Evolutionary conservation across 164 flowering plant genomes (phyloP).

Genomic region (Vitis amurensis): DNA sequence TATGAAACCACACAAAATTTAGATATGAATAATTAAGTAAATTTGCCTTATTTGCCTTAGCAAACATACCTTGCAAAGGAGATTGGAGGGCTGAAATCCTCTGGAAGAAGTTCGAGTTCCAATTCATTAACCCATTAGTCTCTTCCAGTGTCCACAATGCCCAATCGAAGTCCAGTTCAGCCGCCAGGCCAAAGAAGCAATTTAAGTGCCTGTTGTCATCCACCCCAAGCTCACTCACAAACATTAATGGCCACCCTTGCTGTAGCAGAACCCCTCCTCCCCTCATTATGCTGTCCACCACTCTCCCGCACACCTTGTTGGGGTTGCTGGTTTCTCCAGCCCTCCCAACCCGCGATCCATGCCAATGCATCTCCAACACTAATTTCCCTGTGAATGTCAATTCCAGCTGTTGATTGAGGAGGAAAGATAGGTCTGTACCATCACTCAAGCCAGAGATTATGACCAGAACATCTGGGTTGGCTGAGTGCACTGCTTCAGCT

Average conservation of each 20-base stretch:
- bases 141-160: slow-evolving; percentile 78
- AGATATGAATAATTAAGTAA: no score
- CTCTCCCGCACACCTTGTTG: slow-evolving; percentile 58
- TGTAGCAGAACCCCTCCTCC: slow-evolving; percentile 17
- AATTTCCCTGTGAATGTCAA: slow-evolving; percentile 57
- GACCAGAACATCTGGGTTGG: slow-evolving; percentile 71
- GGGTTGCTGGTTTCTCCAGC: slow-evolving; percentile 59
- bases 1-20: no score
- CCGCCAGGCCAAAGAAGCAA: slow-evolving; percentile 70
- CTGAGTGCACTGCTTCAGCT: slow-evolving; percentile 85
- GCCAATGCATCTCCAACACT: slow-evolving; percentile 79
- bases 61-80: slow-evolving; percentile 58
- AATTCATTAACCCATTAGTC: slow-evolving; percentile 51
- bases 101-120: slow-evolving; percentile 48
- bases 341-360: slow-evolving; percentile 53
- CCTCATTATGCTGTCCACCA: slow-evolving; percentile 30
- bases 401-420: slow-evolving; percentile 35
- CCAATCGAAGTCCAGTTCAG: slow-evolving; percentile 80
- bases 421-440: slow-evolving; percentile 64
- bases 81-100: slow-evolving; percentile 55
- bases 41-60: no score
- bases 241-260: slow-evolving; percentile 60
- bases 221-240: slow-evolving; percentile 76
- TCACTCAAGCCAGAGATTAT: slow-evolving; percentile 70
- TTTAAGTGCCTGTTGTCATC: slow-evolving; percentile 77